Evolutionary conservation across 805 yeast species (phyloP), one percentile per base, ranked within the genome.

Genomic region (Ogataea philodendri): DNA sequence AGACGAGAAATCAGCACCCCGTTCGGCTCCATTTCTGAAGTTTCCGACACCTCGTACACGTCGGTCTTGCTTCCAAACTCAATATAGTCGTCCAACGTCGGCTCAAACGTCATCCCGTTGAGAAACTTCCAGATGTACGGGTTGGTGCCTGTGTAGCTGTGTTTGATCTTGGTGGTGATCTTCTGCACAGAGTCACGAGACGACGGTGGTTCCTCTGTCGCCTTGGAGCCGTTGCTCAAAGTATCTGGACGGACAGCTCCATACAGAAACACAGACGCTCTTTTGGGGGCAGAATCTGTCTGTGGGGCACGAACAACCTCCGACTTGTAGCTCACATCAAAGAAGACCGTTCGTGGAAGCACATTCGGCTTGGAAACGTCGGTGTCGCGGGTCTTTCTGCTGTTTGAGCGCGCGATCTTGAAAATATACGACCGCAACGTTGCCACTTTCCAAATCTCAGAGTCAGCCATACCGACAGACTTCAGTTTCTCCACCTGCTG

Each of bases 361-460:
- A 70, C 58, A 22, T 66, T 65, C 27, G 60, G 50, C 26, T 56
- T 55, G 26, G 51, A 45, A 5, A 42, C 40, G 9, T 19, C 42
- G 5, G 43, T 45, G 17, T 34, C 44, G 9, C 32, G 9, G 10
- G 21, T 36, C 2, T 24, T 25, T 3, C 21, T 27, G 4, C 76
- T 68, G 34, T 69, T 51, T 7, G 67, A 42, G 31, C 70, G 65
- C 1, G 84, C 73, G 4, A 78, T 75, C 31, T 78, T 74, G 41
- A 62, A 69, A 7, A 89, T 71, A 47, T 86, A 84, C 18, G 80
- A 80, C 37, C 89, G 68, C 37, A 87, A 58, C 3, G 75, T 75
- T 10, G 80, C 79, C 9, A 90, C 61, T 56, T 89, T 90, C 97
- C 97, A 90, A 16, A 85, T 49, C 28, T 87, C 94, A 6, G 66